phyloP scores from a whole-genome alignment of 768 basidiomycete species.

The Boletus eberwhitei region DNA sequence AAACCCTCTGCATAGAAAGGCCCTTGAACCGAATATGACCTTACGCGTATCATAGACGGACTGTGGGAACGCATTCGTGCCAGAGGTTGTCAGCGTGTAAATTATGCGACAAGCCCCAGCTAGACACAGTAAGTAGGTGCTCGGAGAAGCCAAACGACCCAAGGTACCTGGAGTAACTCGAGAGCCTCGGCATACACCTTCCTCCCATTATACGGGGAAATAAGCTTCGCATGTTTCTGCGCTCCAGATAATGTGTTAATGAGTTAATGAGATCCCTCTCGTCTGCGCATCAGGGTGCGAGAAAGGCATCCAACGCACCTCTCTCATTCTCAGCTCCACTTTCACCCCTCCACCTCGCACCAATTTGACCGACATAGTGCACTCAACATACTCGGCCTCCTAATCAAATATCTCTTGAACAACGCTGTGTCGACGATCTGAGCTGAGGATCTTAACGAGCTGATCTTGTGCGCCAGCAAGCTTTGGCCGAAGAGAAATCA shows the following conservation, averaged over 20 bases:
- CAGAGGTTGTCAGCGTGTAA: conserved; percentile 56
- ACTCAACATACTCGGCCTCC: conserved; percentile 76
- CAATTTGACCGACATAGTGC: conserved; percentile 91
- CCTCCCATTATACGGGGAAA: conserved; percentile 90
- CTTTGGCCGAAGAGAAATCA: conserved; percentile 88
- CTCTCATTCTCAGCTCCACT: conserved; percentile 25
- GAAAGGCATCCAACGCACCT: no score
- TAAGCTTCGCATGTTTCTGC: conserved; percentile 89
- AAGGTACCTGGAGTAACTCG: conserved; percentile 56
- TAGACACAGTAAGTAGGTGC: conserved; percentile 13
- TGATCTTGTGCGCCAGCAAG: conserved; percentile 61
- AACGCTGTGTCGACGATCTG: conserved; percentile 95
- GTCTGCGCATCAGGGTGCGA: no score
- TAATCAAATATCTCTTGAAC: conserved; percentile 88
- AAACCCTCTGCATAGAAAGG: background rate
- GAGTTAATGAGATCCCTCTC: background rate
- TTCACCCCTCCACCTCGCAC: conserved; percentile 95
- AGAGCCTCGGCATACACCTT: conserved; percentile 93
- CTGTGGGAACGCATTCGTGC: conserved; percentile 45
- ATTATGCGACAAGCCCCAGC: conserved; percentile 64
- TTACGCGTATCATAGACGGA: conserved; percentile 20
- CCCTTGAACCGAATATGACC: background rate
- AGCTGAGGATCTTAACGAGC: no score
- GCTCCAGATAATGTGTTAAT: background rate
- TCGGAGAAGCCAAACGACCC: background rate